Evolutionary conservation across 2,329 filamentous ascomycete genomes (phyloP), one percentile per base, ranked within the genome.

Genomic region (Pestalotiopsis fici): DNA sequence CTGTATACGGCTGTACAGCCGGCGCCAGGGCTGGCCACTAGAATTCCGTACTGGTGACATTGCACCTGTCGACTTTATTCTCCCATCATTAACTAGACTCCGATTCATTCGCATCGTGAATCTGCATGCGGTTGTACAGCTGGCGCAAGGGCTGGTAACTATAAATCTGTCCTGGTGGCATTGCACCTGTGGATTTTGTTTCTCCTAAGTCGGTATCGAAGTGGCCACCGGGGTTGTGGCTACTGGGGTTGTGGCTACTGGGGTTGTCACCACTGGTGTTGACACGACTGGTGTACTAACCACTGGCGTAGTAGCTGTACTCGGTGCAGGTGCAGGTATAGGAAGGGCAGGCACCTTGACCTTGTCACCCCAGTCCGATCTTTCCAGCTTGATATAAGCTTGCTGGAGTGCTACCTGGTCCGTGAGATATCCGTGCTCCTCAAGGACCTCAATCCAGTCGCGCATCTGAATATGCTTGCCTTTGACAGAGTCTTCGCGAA

Each of bases 391-490:
- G 66, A 83, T 74, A 69, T 89, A 89, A 1, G 88, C 87, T 60
- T 81, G 79, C 75, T 92, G 89, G 60, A 93, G 77, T 27, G 89
- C 87, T 75, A 83, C 87, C 71, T 82, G 82, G 77, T 94, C 91
- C 71, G 85, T 86, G 18, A 59, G 54, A 27, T 31, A 39, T 1
- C 93, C 91, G 76, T 97, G 93, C 63, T 90, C 85, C 78, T 97
- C 95, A 59, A 98, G 84, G 68, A 93, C 92, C 23, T 88, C 85
- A 18, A 97, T 83, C 83, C 94, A 90, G 78, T 98, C 95, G 65
- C 95, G 87, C 64, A 97, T 83, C 81, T 98, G 94, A 60, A 98
- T 93, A 28, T 91, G 90, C 71, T 86, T 87, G 37, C 93, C 94
- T 75, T 91, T 92, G 25, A 91, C 89, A 65, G 88, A 89, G 73